Base-by-base conservation (phyloP, 2,329 filamentous ascomycete species). In the Apiospora aurea region DNA sequence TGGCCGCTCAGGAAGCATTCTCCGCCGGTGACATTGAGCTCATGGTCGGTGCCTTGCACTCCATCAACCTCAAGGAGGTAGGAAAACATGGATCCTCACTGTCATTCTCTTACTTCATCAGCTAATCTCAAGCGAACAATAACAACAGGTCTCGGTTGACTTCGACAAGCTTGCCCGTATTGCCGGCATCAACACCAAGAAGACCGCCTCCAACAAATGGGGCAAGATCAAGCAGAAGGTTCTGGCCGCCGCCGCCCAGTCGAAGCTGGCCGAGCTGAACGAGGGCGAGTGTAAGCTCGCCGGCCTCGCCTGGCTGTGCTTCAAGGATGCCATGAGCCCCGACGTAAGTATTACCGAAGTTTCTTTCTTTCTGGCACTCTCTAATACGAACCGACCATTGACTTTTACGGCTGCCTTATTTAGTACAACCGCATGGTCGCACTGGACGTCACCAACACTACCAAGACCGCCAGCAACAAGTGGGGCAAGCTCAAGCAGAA, bases 201-300 rank as follows among this genome's bases (percentile, higher is more conserved):
- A 69, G 67, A 69, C 67, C 0, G 67, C 67, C 44, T 7, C 4
- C 26, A 69, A 69, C 26, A n/a, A 4, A 26, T 69, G 44, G 46
- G 29, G 44, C 29, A 5, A 44, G 11, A 4, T 38, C 44, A 69
- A 51, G 29, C 2, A 1, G 14, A 69, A 69, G 44, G 8, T 69
- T 26, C 14, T 13, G 18, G 14, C 4, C 21, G 46, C 43, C 13
- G 16, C 16, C 16, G 11, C 24, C 3, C 7, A 67, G 2, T 26
- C n/a, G 6, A 16, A 24, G 6, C 8, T 64, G 8, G 57, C 26
- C 18, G 14, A 67, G 21, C 16, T 67, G 4, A 67, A 16, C 34
- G 61, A 67, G 7, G 13, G 14, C 13, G 34, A 67, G 61, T 11
- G 7, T 11, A 21, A 24, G 41, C 8, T 24, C 8, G 34, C 34